These are phyloP conservation scores for Ceratopteris richardii DNA, from an alignment of 75 land plant species.

Conservation along the genomic window DNA sequence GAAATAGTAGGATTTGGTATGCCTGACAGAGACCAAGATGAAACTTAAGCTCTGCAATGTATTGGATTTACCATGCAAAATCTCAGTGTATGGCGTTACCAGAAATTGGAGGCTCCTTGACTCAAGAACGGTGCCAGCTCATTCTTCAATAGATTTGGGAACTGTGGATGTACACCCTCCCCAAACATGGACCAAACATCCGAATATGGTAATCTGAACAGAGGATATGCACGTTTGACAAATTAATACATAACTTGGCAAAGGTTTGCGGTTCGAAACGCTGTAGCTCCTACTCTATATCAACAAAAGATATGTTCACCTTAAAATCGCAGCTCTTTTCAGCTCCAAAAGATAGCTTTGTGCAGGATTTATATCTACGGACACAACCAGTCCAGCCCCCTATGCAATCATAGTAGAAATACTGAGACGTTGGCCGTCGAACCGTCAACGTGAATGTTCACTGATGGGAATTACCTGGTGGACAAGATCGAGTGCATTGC, in stretches of 20 bases:
- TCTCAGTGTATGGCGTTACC: slow-evolving; percentile 9
- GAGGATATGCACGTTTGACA: too few species aligned
- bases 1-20: slow-evolving; percentile 23
- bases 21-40: slow-evolving; percentile 9
- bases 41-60: too few species aligned
- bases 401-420: slow-evolving; percentile 5
- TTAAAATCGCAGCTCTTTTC: slow-evolving; percentile 21
- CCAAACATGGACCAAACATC: slow-evolving; percentile 43
- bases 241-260: too few species aligned
- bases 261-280: too few species aligned
- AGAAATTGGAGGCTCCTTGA: slow-evolving; percentile 36
- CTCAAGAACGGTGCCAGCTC: slow-evolving; percentile 36
- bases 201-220: slow-evolving; percentile 24
- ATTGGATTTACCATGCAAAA: too few species aligned
- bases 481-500: slow-evolving; percentile 33
- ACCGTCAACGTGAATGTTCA: too few species aligned
- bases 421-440: too few species aligned
- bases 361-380: slow-evolving; percentile 40
- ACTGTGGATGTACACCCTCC: slow-evolving; percentile 36
- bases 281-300: too few species aligned
- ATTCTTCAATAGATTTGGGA: slow-evolving; percentile 12
- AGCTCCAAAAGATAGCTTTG: slow-evolving; percentile 39
- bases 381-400: slow-evolving; percentile 36
- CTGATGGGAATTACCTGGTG: slow-evolving; percentile 22
- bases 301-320: too few species aligned